These are phyloP conservation scores for Cladosporium sp. DNA, from an alignment of 2,329 filamentous ascomycete species.

Conservation along the genomic window DNA sequence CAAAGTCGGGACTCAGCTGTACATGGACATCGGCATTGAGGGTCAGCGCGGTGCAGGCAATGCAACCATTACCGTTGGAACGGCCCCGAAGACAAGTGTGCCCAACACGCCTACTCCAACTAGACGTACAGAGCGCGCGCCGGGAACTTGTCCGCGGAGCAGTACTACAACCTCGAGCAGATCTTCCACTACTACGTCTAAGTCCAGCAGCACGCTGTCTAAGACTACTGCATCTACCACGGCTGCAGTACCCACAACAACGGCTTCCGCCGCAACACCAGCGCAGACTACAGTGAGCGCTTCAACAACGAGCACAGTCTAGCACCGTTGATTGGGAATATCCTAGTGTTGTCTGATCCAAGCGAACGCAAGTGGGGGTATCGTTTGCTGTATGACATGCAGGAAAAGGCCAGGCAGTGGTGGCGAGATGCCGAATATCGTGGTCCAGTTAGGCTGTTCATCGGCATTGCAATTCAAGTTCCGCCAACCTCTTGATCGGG, in stretches of 20 bases:
- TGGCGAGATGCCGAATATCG: neutral
- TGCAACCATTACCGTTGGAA: slow-evolving; percentile 5
- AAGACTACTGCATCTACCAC: slow-evolving; percentile 4
- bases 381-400: neutral
- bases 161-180: neutral
- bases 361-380: neutral
- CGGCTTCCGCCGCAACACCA: neutral
- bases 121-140: neutral
- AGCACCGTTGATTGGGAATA: neutral
- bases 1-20: neutral
- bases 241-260: neutral
- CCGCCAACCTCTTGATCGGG: neutral
- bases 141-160: slow-evolving; percentile 12
- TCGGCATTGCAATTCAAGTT: neutral
- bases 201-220: slow-evolving; percentile 1
- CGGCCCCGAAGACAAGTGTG: slow-evolving; percentile 2
- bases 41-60: slow-evolving; percentile 28
- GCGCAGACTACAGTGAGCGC: neutral
- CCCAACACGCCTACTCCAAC: slow-evolving; percentile 14
- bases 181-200: neutral
- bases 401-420: neutral
- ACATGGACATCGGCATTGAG: slow-evolving; percentile 11
- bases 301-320: neutral
- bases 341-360: neutral
- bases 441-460: neutral